phyloP scores from a whole-genome alignment of 352 stramenopile genomes.

The Lagenidium giganteum region DNA sequence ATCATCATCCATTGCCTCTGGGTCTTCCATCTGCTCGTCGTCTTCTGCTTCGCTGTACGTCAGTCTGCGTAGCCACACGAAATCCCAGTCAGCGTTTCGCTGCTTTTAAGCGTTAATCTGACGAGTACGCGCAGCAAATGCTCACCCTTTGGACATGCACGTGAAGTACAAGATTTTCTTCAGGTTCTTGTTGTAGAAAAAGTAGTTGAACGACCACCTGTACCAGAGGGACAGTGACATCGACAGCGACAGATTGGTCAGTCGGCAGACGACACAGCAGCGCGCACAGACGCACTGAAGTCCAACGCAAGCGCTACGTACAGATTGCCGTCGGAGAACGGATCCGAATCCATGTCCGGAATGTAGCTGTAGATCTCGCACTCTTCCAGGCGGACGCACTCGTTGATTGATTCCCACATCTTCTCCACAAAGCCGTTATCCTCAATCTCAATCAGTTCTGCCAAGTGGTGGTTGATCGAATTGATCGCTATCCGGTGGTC shows the following conservation, averaged over 20 bases:
- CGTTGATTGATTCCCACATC: constrained; percentile 91
- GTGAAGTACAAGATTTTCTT: constrained; percentile 94
- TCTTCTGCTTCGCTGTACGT: constrained; percentile 54
- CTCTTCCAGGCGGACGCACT: constrained; percentile 84
- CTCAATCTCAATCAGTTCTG: constrained; percentile 95
- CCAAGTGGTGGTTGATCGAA: constrained; percentile 84
- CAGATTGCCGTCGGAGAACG: constrained; percentile 89
- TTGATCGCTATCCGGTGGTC: constrained; percentile 86
- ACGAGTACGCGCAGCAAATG: constrained; percentile 4
- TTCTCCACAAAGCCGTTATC: constrained; percentile 98
- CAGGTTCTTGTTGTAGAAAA: constrained; percentile 92
- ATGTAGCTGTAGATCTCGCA: constrained; percentile 93
- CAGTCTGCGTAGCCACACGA: constrained; percentile 20
- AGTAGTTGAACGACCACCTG: constrained; percentile 95
- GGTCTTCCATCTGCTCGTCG: constrained; percentile 79
- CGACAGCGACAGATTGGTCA: constrained; percentile 1
- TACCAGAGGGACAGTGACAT: constrained; percentile 6
- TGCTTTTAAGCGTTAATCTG: background rate
- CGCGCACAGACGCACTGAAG: background rate
- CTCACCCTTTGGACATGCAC: constrained; percentile 87
- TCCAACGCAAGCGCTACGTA: constrained; percentile 17
- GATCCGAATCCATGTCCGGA: constrained; percentile 91
- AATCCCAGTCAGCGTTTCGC: constrained; percentile 2
- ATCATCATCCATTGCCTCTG: constrained; percentile 63
- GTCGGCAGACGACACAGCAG: background rate